These are phyloP conservation scores for Pythium phragmiticola DNA, from an alignment of 352 stramenopile species.

Conservation along the genomic window DNA sequence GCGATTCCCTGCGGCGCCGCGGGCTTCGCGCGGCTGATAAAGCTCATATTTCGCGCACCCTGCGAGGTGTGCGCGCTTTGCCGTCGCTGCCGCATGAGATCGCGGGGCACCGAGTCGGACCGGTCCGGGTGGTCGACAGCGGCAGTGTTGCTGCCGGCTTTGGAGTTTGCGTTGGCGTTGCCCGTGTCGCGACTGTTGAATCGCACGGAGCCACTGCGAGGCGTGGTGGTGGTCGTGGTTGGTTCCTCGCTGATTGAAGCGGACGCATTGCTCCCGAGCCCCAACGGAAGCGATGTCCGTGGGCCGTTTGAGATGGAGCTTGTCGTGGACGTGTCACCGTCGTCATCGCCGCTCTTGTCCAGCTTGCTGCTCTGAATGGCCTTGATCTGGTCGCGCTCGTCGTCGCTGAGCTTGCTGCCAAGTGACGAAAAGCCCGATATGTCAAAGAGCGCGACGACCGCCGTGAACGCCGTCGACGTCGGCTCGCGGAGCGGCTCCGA, in stretches of 20 bases:
- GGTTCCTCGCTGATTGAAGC: neutral
- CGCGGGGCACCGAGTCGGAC: slow-evolving; percentile 27
- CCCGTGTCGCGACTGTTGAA: slow-evolving; percentile 6
- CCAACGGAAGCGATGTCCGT: slow-evolving; percentile 18
- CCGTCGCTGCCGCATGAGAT: slow-evolving; percentile 43
- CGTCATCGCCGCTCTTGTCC: slow-evolving; percentile 1
- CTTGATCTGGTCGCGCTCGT: slow-evolving; percentile 48
- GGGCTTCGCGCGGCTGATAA: slow-evolving; percentile 49
- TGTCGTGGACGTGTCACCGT: neutral
- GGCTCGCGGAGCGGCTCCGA: slow-evolving; percentile 48
- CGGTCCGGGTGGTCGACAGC: slow-evolving; percentile 17
- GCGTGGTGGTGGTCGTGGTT: neutral
- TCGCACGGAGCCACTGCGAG: slow-evolving; percentile 4
- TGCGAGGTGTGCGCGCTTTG: slow-evolving; percentile 24
- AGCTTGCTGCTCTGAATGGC: slow-evolving; percentile 18
- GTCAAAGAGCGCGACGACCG: slow-evolving; percentile 80
- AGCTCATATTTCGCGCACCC: slow-evolving; percentile 31
- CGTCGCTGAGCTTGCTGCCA: slow-evolving; percentile 66
- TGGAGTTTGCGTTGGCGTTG: neutral
- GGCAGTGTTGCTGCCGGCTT: slow-evolving; percentile 13
- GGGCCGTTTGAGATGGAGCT: neutral
- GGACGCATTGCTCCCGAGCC: neutral
- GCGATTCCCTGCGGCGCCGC: slow-evolving; percentile 55
- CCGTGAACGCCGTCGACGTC: slow-evolving; percentile 47
- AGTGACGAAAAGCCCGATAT: slow-evolving; percentile 87